A percentile compares a stretch with the other conserved stretches of the same genome.
Evolutionary conservation across 78 protist species (phyloP).

Genomic region (Cavenderia fasciculata): DNA sequence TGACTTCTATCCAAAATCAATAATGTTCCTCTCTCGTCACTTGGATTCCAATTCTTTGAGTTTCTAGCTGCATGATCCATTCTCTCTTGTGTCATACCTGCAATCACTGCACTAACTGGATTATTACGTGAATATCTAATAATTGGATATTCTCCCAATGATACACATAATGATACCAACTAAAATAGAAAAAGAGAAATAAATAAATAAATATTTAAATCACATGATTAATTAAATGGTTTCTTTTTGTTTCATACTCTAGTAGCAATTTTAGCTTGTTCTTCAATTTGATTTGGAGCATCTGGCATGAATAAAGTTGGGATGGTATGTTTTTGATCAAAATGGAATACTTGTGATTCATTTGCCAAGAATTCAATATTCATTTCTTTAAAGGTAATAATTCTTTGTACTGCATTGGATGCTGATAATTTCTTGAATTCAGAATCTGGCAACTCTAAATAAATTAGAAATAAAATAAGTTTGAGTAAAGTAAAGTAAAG

Average conservation of each 20-base stretch:
- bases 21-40: conserved; percentile 54
- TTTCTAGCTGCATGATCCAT: conserved; percentile 17
- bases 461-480: background rate
- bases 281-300: conserved; percentile 30
- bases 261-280: conserved; percentile 54
- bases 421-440: conserved; percentile 70
- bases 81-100: conserved; percentile 54
- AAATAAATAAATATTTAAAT: background rate
- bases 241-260: background rate
- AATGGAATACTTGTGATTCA: conserved; percentile 39
- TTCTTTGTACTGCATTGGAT: conserved; percentile 62
- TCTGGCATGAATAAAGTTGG: conserved; percentile 62
- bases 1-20: conserved; percentile 83
- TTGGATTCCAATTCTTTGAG: conserved; percentile 9
- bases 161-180: conserved; percentile 78
- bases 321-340: conserved; percentile 44
- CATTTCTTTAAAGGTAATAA: conserved; percentile 83
- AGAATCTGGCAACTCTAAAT: conserved; percentile 53
- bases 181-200: background rate
- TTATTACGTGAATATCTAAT: conserved; percentile 58
- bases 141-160: conserved; percentile 77
- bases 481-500: no score
- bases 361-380: conserved; percentile 75
- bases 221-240: no score
- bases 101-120: conserved; percentile 21